Conservation (phyloP, 805 yeast genomes). For the Starmerella davenportii region DNA sequence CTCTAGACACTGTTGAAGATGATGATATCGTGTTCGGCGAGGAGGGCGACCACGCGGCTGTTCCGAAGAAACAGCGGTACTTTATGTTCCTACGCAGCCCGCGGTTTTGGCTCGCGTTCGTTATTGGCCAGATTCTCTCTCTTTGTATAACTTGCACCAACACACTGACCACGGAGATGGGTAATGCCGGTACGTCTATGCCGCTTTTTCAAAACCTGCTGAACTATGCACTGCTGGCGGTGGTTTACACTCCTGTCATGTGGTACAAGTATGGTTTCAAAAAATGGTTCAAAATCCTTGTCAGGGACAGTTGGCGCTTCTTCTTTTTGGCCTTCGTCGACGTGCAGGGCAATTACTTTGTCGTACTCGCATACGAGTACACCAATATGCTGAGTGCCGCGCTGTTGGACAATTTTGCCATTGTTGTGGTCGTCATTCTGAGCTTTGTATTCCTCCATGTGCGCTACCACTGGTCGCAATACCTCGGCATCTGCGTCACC, state of each 20-base stretch:
- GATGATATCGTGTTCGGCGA: background rate
- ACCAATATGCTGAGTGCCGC: constrained; percentile 29
- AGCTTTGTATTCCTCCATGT: constrained; percentile 28
- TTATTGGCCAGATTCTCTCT: constrained; percentile 28
- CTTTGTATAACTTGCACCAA: constrained; percentile 28
- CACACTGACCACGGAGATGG: constrained; percentile 27
- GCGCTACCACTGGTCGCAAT: constrained; percentile 30
- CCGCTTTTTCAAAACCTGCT: constrained; percentile 31
- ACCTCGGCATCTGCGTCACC: constrained; percentile 26
- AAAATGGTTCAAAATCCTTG: constrained; percentile 21
- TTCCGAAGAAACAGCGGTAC: constrained; percentile 12
- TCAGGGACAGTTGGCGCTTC: constrained; percentile 28
- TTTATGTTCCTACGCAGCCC: constrained; percentile 21
- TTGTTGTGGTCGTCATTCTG: constrained; percentile 28
- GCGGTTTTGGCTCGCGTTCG: constrained; percentile 27
- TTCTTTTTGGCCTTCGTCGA: constrained; percentile 29
- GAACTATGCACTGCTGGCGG: constrained; percentile 25
- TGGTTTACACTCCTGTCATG: constrained; percentile 26
- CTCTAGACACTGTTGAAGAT: background rate
- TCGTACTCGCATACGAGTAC: constrained; percentile 29
- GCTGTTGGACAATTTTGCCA: constrained; percentile 29
- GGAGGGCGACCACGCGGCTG: background rate
- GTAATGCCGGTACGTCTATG: constrained; percentile 24
- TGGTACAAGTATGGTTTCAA: constrained; percentile 26
- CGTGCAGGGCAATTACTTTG: constrained; percentile 31